Evolutionary conservation across 2,329 filamentous ascomycete genomes (phyloP).

Genomic region (Monosporascus sp.): DNA sequence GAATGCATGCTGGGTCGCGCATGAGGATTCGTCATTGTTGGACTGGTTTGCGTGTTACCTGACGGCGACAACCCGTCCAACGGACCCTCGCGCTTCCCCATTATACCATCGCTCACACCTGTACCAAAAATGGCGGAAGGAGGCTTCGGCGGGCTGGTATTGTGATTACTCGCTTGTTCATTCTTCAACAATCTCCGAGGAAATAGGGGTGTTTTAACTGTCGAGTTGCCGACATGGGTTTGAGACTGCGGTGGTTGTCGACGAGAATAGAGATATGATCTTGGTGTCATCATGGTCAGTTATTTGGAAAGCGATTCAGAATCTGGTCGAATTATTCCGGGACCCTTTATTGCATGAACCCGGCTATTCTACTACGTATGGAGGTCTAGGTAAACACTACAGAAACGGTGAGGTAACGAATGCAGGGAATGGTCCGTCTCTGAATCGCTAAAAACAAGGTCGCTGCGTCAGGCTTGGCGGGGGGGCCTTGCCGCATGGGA

Average conservation of each 20-base stretch:
- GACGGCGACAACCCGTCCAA: slow-evolving; percentile 18
- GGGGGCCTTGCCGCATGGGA: not conserved
- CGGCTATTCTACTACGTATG: slow-evolving; percentile 5
- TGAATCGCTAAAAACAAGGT: not conserved
- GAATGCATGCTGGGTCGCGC: slow-evolving; percentile 36
- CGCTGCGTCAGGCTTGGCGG: not conserved
- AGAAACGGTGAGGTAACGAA: not conserved
- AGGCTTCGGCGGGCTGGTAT: slow-evolving; percentile 8
- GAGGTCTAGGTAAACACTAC: too few relatives aligned
- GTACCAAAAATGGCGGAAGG: slow-evolving; percentile 14
- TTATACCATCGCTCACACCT: slow-evolving; percentile 13
- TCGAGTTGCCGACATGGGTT: slow-evolving; percentile 6
- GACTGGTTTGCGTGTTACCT: slow-evolving; percentile 20
- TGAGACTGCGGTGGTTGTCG: slow-evolving; percentile 19
- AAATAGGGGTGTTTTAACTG: slow-evolving; percentile 10
- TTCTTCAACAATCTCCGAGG: slow-evolving; percentile 22
- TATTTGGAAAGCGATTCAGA: not conserved
- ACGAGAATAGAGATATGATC: slow-evolving; percentile 33
- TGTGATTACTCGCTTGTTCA: slow-evolving; percentile 18
- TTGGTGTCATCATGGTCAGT: slow-evolving; percentile 32
- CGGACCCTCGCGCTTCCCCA: slow-evolving; percentile 23
- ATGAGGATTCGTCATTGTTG: slow-evolving; percentile 25
- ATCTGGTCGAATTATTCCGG: too few relatives aligned
- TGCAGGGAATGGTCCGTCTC: slow-evolving; percentile 7
- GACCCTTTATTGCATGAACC: slow-evolving; percentile 2